Evolutionary conservation across 2,329 filamentous ascomycete genomes (phyloP).

Genomic region (Endoconidiophora laricicola): DNA sequence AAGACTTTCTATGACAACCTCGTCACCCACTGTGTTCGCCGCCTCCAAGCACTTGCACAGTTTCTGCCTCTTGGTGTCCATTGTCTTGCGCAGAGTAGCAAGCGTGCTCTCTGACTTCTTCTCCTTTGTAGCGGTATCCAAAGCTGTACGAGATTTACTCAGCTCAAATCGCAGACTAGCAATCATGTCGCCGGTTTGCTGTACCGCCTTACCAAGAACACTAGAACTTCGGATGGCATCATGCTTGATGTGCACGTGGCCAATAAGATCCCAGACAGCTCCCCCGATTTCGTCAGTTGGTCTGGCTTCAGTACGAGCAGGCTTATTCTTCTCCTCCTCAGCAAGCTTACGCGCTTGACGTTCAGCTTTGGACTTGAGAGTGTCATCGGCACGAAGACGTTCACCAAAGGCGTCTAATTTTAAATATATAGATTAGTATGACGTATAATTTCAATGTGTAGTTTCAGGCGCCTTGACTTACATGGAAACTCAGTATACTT

Average conservation of each 20-base stretch:
- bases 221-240: slow-evolving; percentile 22
- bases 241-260: slow-evolving; percentile 31
- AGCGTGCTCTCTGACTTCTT: slow-evolving; percentile 23
- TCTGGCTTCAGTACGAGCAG: slow-evolving; percentile 26
- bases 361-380: slow-evolving; percentile 28
- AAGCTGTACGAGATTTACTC: slow-evolving; percentile 29
- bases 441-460: background rate
- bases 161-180: slow-evolving; percentile 31
- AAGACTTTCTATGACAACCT: slow-evolving; percentile 38
- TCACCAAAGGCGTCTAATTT: slow-evolving; percentile 27
- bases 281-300: slow-evolving; percentile 30
- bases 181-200: slow-evolving; percentile 33
- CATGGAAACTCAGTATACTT: slow-evolving; percentile 31
- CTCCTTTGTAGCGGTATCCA: slow-evolving; percentile 28
- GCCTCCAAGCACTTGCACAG: slow-evolving; percentile 36
- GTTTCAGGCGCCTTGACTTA: slow-evolving; percentile 15
- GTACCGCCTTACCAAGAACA: slow-evolving; percentile 30
- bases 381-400: slow-evolving; percentile 29
- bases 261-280: slow-evolving; percentile 36
- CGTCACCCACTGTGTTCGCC: slow-evolving; percentile 37
- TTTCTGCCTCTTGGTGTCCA: slow-evolving; percentile 29
- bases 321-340: slow-evolving; percentile 25
- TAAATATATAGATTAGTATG: background rate
- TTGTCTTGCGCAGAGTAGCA: slow-evolving; percentile 14
- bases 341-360: slow-evolving; percentile 28